Base-by-base conservation (phyloP, 441 rosid species). In the Brassica hybrid region DNA sequence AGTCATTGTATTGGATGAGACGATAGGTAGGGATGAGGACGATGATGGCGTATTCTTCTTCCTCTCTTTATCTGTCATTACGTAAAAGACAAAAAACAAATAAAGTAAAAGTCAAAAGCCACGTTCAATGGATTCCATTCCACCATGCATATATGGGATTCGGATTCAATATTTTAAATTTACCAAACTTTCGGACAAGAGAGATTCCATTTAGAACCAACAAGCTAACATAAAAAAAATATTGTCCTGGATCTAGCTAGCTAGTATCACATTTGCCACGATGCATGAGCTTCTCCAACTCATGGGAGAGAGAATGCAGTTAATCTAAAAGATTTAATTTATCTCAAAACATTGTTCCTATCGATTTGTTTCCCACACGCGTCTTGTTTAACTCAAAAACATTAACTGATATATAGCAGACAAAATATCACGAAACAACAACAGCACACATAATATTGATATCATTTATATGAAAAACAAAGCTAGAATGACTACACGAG, bases 1-100 rank as follows among this genome's bases (percentile, higher is more conserved):
- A 32, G 69, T 60, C 69, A 72, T 50, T 74, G 77, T 54, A 79
- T 68, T 79, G 71, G 75, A 54, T 56, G 66, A 41, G 56, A 17
- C n/a, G n/a, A 68, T 73, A 68, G 77, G 81, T 73, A 61, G 56
- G 57, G 25, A 67, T 67, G 23, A 23, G 13, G 36, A 6, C 70
- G 10, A 18, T 61, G 63, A 67, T 50, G 56, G 18, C 56, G 65
- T 50, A 23, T 67, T 72, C 14, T 57, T 34, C 62, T 65, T 65
- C 9, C 66, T 64, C 54, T 12, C 5, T 57, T n/a, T 52, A 41
- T 27, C 30, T 50, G 10, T n/a, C 25, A 43, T 32, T 58, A 66
- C 9, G 58, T 16, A 7, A 14, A 50, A 50, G 57, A 50, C 57
- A 50, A 50, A 16, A 48, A 5, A 1, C 2, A 16, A 52, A 6